Percentiles rank a stretch among this genome's conserved stretches.
phyloP scores from a whole-genome alignment of 2,329 filamentous ascomycete species.

The Xylaria sp. region DNA sequence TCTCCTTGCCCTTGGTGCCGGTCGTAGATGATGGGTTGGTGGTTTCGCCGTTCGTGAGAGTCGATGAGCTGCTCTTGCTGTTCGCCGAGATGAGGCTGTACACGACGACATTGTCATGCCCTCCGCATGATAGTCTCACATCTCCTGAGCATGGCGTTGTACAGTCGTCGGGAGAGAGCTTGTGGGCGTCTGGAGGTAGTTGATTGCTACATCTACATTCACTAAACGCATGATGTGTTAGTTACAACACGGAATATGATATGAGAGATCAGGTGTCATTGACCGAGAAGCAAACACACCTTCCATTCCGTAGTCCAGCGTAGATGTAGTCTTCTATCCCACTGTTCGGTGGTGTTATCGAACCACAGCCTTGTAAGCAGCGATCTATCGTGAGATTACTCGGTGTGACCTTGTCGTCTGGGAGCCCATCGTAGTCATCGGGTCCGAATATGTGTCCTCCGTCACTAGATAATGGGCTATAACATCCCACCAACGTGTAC shows the following conservation, averaged over 20 bases:
- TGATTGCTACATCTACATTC: conserved; percentile 43
- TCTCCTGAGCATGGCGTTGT: conserved; percentile 41
- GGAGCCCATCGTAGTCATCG: conserved; percentile 33
- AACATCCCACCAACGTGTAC: conserved; percentile 45
- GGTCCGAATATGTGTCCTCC: conserved; percentile 40
- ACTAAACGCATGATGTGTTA: conserved; percentile 24
- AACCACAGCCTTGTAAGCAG: conserved; percentile 43
- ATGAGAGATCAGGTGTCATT: neutral
- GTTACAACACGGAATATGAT: neutral
- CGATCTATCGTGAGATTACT: conserved; percentile 39
- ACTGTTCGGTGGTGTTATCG: conserved; percentile 19
- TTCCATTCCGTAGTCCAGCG: conserved; percentile 43
- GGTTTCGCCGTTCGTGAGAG: neutral
- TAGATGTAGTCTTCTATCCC: conserved; percentile 34
- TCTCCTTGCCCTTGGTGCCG: neutral
- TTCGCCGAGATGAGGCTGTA: conserved; percentile 35
- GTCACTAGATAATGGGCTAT: conserved; percentile 31
- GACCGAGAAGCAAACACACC: conserved; percentile 32
- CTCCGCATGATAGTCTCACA: conserved; percentile 41
- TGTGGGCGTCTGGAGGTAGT: conserved; percentile 35
- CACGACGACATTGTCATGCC: conserved; percentile 38
- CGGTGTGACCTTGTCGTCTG: conserved; percentile 29
- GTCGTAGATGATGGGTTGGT: neutral
- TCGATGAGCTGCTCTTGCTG: neutral
- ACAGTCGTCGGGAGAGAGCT: conserved; percentile 41